A percentile compares a stretch with the other conserved stretches of the same genome.
phyloP scores from a whole-genome alignment of 2,329 filamentous ascomycete species.

The Epicoccum nigrum region DNA sequence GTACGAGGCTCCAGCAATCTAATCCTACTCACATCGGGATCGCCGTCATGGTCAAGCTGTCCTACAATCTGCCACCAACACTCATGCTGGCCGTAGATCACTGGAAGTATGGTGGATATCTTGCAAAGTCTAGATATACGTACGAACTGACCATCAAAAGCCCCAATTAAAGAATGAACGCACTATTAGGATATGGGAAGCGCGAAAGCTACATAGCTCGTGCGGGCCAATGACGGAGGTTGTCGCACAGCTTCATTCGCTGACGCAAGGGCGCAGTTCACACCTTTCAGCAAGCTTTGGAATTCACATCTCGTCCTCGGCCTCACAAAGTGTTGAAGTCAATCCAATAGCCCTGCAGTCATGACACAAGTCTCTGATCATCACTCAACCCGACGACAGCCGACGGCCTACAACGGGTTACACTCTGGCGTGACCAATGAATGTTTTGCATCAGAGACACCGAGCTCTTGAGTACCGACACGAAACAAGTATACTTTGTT shows the following conservation, averaged over 20 bases:
- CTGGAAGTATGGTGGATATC: not conserved
- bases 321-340: not conserved
- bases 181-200: not conserved
- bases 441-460: not conserved
- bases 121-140: not conserved
- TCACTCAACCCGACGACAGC: not conserved
- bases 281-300: not conserved
- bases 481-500: too few species aligned
- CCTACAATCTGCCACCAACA: not conserved
- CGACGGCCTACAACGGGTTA: not conserved
- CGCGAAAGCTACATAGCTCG: not conserved
- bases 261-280: slow-evolving; percentile 5
- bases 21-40: slow-evolving; percentile 7
- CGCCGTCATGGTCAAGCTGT: slow-evolving; percentile 9
- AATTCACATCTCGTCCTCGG: not conserved
- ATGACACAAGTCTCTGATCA: not conserved
- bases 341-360: not conserved
- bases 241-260: not conserved
- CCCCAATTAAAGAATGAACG: not conserved
- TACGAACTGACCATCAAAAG: not conserved
- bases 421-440: not conserved
- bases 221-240: not conserved
- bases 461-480: not conserved
- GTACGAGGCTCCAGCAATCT: slow-evolving; percentile 7
- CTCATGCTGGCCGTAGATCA: slow-evolving; percentile 13